Conservation (phyloP, 2,329 filamentous ascomycete species). For the Xylaria arbuscula region DNA sequence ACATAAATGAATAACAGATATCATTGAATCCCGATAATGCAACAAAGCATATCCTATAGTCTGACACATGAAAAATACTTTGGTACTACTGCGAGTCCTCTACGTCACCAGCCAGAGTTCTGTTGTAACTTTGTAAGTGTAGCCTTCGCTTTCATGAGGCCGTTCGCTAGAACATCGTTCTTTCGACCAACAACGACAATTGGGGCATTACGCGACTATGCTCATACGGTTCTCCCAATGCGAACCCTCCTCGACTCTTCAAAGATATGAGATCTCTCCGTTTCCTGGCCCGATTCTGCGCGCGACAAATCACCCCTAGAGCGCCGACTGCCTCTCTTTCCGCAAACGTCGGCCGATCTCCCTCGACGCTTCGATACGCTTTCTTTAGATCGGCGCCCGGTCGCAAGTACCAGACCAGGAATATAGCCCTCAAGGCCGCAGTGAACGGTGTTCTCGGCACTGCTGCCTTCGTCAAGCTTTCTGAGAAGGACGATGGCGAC, state of each 20-base stretch:
- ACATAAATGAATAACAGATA: too few species aligned
- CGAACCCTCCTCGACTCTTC: constrained; percentile 18
- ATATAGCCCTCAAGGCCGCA: constrained; percentile 54
- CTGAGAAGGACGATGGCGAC: constrained; percentile 64
- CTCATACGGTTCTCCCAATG: constrained; percentile 26
- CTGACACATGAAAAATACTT: neutral
- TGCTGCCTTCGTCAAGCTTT: constrained; percentile 67
- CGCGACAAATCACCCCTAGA: constrained; percentile 50
- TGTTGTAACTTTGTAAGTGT: neutral
- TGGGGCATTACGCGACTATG: constrained; percentile 25
- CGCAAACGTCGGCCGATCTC: constrained; percentile 36
- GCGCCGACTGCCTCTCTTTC: constrained; percentile 33
- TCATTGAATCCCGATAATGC: neutral
- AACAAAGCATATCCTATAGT: neutral
- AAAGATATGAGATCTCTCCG: constrained; percentile 59
- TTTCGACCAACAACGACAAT: neutral
- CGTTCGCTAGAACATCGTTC: neutral
- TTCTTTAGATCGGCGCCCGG: constrained; percentile 28
- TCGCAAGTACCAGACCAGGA: constrained; percentile 38
- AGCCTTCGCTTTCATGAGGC: constrained; percentile 9
- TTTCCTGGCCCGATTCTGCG: constrained; percentile 57
- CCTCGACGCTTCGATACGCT: constrained; percentile 39
- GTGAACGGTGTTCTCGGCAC: constrained; percentile 62
- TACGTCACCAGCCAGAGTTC: constrained; percentile 38
- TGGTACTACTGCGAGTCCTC: constrained; percentile 1